Conservation (phyloP, 352 stramenopile species). For the Globisporangium lucens region DNA sequence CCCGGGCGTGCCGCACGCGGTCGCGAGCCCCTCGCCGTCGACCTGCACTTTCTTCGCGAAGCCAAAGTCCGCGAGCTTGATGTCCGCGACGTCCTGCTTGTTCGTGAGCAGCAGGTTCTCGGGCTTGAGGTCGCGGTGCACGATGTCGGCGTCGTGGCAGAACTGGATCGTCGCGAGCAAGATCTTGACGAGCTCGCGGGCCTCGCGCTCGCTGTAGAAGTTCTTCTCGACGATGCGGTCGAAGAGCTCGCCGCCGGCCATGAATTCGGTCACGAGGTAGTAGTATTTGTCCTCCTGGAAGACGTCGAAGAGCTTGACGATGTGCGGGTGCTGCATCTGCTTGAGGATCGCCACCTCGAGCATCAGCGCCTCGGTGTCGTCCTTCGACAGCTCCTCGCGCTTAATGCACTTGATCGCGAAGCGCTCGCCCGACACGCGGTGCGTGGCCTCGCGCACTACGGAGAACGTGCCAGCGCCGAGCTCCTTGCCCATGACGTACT, state of each 20-base stretch:
- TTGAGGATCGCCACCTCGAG: constrained; percentile 75
- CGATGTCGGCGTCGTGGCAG: constrained; percentile 84
- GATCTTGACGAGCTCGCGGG: constrained; percentile 71
- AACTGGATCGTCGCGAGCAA: constrained; percentile 82
- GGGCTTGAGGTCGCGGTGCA: constrained; percentile 95
- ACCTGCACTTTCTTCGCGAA: constrained; percentile 77
- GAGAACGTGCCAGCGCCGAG: constrained; percentile 63
- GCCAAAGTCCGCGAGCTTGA: constrained; percentile 83
- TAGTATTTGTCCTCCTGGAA: constrained; percentile 91
- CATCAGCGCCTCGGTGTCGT: constrained; percentile 72
- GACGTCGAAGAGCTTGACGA: constrained; percentile 89
- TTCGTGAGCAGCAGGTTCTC: constrained; percentile 93
- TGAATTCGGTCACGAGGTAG: constrained; percentile 98
- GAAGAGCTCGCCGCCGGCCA: constrained; percentile 85
- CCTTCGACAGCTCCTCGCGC: constrained; percentile 37
- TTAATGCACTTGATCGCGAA: constrained; percentile 72
- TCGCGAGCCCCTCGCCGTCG: constrained; percentile 48
- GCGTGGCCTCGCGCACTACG: constrained; percentile 46
- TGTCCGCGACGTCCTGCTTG: constrained; percentile 70
- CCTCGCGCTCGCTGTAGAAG: constrained; percentile 82
- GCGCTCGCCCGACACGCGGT: constrained; percentile 35
- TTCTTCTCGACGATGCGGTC: constrained; percentile 88
- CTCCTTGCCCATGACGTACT: constrained; percentile 57
- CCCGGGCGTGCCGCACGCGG: constrained; percentile 67
- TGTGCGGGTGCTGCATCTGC: constrained; percentile 86